Percentiles rank a stretch among this genome's conserved stretches.
Conservation (phyloP, 805 yeast genomes). For the Kodamaea laetipori region DNA sequence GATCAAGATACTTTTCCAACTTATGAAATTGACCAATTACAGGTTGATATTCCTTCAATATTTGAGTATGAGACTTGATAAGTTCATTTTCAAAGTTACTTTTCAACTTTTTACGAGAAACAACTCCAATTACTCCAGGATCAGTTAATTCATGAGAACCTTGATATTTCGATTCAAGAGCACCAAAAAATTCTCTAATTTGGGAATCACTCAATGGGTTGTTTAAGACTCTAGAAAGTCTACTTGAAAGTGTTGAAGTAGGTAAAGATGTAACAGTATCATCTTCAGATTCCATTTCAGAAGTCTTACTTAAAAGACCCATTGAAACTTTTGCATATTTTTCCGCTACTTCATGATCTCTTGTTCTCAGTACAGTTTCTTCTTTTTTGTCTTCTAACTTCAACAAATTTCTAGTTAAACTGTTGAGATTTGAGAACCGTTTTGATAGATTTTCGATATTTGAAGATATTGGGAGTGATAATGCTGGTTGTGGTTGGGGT, state of each 20-base stretch:
- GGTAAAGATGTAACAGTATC: not conserved
- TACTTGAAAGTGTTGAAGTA: conserved; percentile 31
- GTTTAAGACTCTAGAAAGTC: conserved; percentile 54
- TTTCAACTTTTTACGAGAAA: conserved; percentile 60
- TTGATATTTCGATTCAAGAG: conserved; percentile 31
- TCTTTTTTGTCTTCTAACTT: conserved; percentile 22
- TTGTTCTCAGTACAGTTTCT: conserved; percentile 10
- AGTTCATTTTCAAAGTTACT: conserved; percentile 63
- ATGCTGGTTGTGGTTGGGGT: conserved; percentile 48
- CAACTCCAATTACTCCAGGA: conserved; percentile 56
- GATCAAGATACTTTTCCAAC: conserved; percentile 21
- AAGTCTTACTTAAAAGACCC: conserved; percentile 31
- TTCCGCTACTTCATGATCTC: conserved; percentile 34
- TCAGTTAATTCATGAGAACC: conserved; percentile 39
- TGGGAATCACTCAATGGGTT: conserved; percentile 38
- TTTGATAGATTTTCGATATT: conserved; percentile 39
- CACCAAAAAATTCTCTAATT: conserved; percentile 35
- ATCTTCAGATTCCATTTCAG: not conserved
- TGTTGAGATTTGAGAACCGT: conserved; percentile 35
- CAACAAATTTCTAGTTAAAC: conserved; percentile 32
- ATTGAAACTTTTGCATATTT: conserved; percentile 53
- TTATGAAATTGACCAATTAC: conserved; percentile 28
- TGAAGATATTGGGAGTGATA: conserved; percentile 41
- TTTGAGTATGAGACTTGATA: conserved; percentile 49
- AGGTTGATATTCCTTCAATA: conserved; percentile 38